phyloP scores from a whole-genome alignment of 169 alveolate species.

The Eimeria praecox region DNA sequence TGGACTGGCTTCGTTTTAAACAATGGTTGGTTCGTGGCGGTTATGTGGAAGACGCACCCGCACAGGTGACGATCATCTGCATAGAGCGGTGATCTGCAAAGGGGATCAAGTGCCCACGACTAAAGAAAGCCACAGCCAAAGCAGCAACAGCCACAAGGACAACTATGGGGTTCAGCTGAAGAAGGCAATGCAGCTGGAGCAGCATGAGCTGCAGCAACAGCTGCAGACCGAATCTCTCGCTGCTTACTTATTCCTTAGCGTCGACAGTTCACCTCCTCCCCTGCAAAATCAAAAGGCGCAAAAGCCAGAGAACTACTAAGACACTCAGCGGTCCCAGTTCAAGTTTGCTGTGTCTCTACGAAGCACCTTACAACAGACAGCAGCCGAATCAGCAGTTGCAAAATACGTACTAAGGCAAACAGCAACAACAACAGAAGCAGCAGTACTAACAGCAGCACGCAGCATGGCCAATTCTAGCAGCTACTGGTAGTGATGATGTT shows the following conservation, averaged over 20 bases:
- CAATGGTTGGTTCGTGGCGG: not conserved
- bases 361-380: not conserved
- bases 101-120: constrained; percentile 52
- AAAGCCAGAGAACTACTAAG: no score
- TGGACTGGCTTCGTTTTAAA: no score
- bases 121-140: not conserved
- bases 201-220: constrained; percentile 1
- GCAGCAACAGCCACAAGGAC: not conserved
- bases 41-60: not conserved
- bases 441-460: constrained; percentile 24
- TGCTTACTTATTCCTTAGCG: constrained; percentile 12
- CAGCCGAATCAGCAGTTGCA: constrained; percentile 23
- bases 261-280: constrained; percentile 47
- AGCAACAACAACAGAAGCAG: constrained; percentile 7
- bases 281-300: not conserved
- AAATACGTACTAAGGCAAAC: not conserved
- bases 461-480: not conserved
- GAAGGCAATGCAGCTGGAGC: not conserved
- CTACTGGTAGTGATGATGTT: not conserved
- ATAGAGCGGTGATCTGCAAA: constrained; percentile 70
- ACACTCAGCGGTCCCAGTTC: not conserved
- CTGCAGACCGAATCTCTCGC: not conserved
- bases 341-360: not conserved
- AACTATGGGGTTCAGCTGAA: not conserved
- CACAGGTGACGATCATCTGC: constrained; percentile 75